Percentiles rank a stretch among this genome's conserved stretches.
phyloP scores from a whole-genome alignment of 164 flowering plant species.

The Vitis riparia region DNA sequence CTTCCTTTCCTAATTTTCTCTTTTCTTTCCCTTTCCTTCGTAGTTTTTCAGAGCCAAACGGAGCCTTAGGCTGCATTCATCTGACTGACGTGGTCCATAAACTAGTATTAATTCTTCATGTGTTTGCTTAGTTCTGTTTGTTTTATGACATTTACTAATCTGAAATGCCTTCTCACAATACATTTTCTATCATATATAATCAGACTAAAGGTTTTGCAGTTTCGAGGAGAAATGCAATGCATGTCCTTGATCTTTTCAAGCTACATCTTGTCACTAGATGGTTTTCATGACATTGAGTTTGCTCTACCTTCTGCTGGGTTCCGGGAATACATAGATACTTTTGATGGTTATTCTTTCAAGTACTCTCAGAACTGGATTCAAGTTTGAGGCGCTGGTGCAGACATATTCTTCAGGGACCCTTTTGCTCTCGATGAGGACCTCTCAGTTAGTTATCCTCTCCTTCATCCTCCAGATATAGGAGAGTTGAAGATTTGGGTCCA shows the following conservation, averaged over 20 bases:
- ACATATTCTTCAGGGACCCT: conserved; percentile 87
- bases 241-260: conserved; percentile 57
- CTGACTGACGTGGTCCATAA: too few relatives aligned
- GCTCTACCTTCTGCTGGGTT: conserved; percentile 55
- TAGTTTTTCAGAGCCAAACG: too few relatives aligned
- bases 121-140: too few relatives aligned
- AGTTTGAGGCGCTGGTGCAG: conserved; percentile 91
- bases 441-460: conserved; percentile 87
- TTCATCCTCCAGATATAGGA: conserved; percentile 83
- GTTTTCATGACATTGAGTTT: conserved; percentile 22
- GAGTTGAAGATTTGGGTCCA: conserved; percentile 86
- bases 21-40: too few relatives aligned
- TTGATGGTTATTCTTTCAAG: conserved; percentile 87
- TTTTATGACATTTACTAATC: too few relatives aligned
- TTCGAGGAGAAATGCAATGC: conserved; percentile 55
- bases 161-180: too few relatives aligned
- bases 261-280: conserved; percentile 41
- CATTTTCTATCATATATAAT: conserved; percentile 20
- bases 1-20: too few relatives aligned
- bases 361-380: conserved; percentile 91
- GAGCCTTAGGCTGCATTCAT: too few relatives aligned
- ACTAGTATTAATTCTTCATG: too few relatives aligned
- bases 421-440: conserved; percentile 88
- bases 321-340: conserved; percentile 80
- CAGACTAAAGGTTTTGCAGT: conserved; percentile 81